Conservation (phyloP, 2,329 filamentous ascomycete genomes). For the Emericellopsis atlantica region DNA sequence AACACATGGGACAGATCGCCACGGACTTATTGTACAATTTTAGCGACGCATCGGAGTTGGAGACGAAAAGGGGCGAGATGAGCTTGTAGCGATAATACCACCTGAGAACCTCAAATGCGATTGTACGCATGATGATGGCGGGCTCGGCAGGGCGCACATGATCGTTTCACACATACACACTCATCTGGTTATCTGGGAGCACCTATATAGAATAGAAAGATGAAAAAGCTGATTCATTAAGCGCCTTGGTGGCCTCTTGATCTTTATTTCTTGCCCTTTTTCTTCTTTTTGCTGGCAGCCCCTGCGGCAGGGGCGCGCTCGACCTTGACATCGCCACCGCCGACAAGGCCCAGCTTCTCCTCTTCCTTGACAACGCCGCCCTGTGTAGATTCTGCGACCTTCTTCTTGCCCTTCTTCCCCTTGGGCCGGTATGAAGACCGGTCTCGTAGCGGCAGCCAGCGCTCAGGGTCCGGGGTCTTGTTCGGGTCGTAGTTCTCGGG, state of each 20-base stretch:
- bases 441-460: conserved; percentile 86
- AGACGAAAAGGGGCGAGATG: too few species aligned
- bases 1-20: too few species aligned
- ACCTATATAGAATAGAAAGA: conserved; percentile 8
- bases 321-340: conserved; percentile 52
- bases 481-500: conserved; percentile 64
- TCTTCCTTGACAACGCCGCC: conserved; percentile 71
- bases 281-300: conserved; percentile 35
- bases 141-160: too few species aligned
- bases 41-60: too few species aligned
- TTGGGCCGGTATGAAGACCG: conserved; percentile 81
- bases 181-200: conserved; percentile 2
- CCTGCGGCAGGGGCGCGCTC: conserved; percentile 37
- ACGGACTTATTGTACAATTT: too few species aligned
- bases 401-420: conserved; percentile 84
- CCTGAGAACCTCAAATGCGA: too few species aligned
- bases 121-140: too few species aligned
- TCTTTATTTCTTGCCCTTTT: conserved; percentile 39
- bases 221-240: conserved; percentile 1
- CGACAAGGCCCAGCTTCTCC: conserved; percentile 50
- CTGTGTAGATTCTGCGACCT: conserved; percentile 66
- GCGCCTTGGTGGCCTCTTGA: background rate
- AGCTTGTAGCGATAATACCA: too few species aligned
- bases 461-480: conserved; percentile 77
- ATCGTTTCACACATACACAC: background rate